phyloP scores from a whole-genome alignment of 2,329 filamentous ascomycete genomes.

The Monosporascus sp. region DNA sequence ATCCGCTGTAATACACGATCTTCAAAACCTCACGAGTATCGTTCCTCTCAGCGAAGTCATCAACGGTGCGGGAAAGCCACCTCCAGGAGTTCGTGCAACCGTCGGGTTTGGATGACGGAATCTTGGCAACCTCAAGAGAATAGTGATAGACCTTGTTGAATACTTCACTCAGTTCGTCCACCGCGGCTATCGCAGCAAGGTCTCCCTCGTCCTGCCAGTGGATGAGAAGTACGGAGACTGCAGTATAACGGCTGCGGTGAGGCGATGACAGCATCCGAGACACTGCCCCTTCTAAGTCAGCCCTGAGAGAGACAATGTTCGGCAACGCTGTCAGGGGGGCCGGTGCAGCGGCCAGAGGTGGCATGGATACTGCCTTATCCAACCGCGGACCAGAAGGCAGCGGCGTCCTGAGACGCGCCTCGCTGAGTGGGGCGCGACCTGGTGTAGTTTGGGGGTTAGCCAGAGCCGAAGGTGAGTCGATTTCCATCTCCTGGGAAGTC shows the following conservation, averaged over 20 bases:
- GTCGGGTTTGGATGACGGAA: slow-evolving; percentile 41
- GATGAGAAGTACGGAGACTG: slow-evolving; percentile 48
- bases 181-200: slow-evolving; percentile 31
- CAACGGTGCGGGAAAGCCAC: slow-evolving; percentile 48
- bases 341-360: slow-evolving; percentile 20
- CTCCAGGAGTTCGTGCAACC: slow-evolving; percentile 45
- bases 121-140: slow-evolving; percentile 40
- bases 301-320: slow-evolving; percentile 45
- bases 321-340: slow-evolving; percentile 30
- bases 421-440: slow-evolving; percentile 36
- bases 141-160: slow-evolving; percentile 50
- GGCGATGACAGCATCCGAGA: slow-evolving; percentile 45
- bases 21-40: slow-evolving; percentile 53
- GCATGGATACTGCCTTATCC: slow-evolving; percentile 41
- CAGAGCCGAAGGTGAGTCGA: slow-evolving; percentile 37
- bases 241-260: slow-evolving; percentile 47
- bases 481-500: slow-evolving; percentile 50
- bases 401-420: slow-evolving; percentile 49
- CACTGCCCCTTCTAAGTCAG: slow-evolving; percentile 47
- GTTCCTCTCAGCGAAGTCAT: slow-evolving; percentile 46
- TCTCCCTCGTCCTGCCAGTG: slow-evolving; percentile 53
- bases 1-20: slow-evolving; percentile 53
- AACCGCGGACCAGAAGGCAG: slow-evolving; percentile 51
- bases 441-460: slow-evolving; percentile 18
- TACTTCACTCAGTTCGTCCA: slow-evolving; percentile 44